Conservation (phyloP, 1,284 basidiomycete species). For the Papiliotrema laurentii region DNA sequence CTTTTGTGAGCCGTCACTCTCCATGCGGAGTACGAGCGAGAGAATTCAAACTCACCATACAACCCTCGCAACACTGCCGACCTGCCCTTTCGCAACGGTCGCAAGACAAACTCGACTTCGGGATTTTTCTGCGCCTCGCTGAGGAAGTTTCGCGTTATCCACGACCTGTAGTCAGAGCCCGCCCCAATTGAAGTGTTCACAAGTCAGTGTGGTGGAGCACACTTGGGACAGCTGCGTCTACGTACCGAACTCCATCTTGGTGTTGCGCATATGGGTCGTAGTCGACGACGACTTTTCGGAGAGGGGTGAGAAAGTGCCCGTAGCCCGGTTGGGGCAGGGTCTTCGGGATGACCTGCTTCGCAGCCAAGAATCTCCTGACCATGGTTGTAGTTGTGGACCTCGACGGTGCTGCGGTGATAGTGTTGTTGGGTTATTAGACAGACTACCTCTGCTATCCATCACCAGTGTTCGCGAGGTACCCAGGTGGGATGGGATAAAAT, state of each 20-base stretch:
- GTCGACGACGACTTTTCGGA: conserved; percentile 44
- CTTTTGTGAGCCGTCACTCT: conserved; percentile 20
- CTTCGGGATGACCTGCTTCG: conserved; percentile 1
- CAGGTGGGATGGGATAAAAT: no score
- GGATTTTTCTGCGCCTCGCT: conserved; percentile 45
- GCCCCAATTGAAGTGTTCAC: no score
- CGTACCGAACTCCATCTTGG: conserved; percentile 40
- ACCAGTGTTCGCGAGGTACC: no score
- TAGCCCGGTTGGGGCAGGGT: conserved; percentile 42
- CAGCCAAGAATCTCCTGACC: not conserved
- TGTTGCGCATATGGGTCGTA: conserved; percentile 38
- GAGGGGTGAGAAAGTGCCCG: conserved; percentile 40
- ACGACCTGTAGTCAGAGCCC: conserved; percentile 15
- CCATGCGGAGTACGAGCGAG: not conserved
- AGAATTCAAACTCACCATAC: conserved; percentile 41
- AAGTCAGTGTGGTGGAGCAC: no score
- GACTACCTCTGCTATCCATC: no score
- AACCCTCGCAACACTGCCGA: conserved; percentile 48
- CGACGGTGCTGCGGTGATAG: not conserved
- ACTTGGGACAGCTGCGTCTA: not conserved
- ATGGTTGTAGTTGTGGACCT: not conserved
- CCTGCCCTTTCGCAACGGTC: conserved; percentile 40
- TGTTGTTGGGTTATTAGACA: no score
- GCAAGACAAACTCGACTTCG: conserved; percentile 48
- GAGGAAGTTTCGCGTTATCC: conserved; percentile 27